Conservation (phyloP, 2,329 filamentous ascomycete species). For the Fusarium oligoseptatum region DNA sequence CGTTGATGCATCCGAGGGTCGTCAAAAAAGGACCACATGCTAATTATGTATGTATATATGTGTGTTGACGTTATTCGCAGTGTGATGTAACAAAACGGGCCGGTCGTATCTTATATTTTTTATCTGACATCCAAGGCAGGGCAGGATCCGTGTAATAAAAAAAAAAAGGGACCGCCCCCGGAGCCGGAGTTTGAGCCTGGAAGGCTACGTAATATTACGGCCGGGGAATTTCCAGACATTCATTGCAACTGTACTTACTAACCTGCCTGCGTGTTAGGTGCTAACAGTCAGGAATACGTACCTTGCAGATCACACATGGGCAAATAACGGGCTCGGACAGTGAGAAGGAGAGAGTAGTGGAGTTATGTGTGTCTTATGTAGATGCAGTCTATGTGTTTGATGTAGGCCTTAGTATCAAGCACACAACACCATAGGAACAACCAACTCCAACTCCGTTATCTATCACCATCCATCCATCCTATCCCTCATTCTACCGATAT, state of each 20-base stretch:
- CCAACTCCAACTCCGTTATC: constrained; percentile 11
- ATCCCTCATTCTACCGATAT: not conserved
- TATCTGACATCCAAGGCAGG: not conserved
- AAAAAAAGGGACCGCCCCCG: not conserved
- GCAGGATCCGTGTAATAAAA: not conserved
- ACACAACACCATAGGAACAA: not conserved
- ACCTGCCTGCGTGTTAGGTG: not conserved
- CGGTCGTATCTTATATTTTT: not conserved
- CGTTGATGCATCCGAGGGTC: not conserved
- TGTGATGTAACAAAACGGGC: not conserved
- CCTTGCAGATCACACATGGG: not conserved
- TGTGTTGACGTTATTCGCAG: not conserved
- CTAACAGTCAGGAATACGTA: not conserved
- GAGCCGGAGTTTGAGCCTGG: not conserved
- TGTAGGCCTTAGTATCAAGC: not conserved
- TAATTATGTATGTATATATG: not conserved
- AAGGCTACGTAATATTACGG: constrained; percentile 13
- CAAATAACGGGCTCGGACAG: not conserved
- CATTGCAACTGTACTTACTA: not conserved
- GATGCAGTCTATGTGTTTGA: not conserved
- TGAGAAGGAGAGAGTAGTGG: not conserved
- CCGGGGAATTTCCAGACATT: constrained; percentile 7
- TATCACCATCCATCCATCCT: constrained; percentile 1
- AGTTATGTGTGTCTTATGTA: not conserved
- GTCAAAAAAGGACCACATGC: not conserved